Percentiles rank a stretch among this genome's conserved stretches.
Evolutionary conservation across 495 filamentous ascomycete genomes (phyloP).

Genomic region (Xylaria scruposa): DNA sequence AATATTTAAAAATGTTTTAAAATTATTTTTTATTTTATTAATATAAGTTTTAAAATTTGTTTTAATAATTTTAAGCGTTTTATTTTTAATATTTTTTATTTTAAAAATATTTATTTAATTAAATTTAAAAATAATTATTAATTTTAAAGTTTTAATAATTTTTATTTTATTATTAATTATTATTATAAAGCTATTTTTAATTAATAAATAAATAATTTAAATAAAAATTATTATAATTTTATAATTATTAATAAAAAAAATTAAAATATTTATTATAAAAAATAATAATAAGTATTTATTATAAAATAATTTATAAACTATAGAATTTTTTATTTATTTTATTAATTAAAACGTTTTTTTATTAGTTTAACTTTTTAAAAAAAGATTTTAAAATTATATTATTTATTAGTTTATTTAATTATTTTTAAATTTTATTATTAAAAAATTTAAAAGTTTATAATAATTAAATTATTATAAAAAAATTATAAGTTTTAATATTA

Average conservation of each 20-base stretch:
- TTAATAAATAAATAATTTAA: neutral
- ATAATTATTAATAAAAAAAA: neutral
- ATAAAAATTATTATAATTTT: neutral
- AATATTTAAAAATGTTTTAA: neutral
- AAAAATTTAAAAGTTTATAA: conserved; percentile 3
- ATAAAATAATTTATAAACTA: neutral
- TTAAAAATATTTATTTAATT: neutral
- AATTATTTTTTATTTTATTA: neutral
- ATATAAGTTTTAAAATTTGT: neutral
- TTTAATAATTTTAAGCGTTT: neutral
- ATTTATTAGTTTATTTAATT: neutral
- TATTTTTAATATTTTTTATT: neutral
- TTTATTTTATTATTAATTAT: neutral
- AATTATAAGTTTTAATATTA: neutral
- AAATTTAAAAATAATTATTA: too few species aligned
- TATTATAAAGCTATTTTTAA: neutral
- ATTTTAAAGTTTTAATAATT: neutral
- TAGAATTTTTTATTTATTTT: neutral
- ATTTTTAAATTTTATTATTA: conserved; percentile 5
- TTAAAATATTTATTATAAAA: neutral
- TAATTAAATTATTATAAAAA: neutral
- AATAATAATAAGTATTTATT: neutral
- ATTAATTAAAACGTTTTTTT: conserved; percentile 2
- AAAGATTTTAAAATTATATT: neutral
- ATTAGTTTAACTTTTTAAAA: neutral